Conservation (phyloP, 768 basidiomycete genomes). For the Auricularia sp. region DNA sequence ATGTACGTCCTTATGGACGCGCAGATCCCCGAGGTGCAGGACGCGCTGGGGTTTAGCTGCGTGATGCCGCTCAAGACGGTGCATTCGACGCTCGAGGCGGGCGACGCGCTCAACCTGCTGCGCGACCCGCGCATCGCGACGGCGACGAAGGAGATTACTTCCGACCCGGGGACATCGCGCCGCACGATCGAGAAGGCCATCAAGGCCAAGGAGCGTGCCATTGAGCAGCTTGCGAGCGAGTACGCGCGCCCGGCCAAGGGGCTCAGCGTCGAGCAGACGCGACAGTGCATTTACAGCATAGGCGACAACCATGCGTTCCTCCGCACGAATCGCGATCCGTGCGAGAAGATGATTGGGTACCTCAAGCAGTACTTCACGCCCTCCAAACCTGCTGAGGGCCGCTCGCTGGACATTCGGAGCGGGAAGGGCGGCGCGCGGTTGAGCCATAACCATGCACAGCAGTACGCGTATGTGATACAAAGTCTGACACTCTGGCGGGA, state of each 20-base stretch:
- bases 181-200: conserved; percentile 80
- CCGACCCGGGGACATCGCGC: conserved; percentile 50
- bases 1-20: conserved; percentile 43
- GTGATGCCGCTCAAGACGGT: conserved; percentile 72
- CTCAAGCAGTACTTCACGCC: conserved; percentile 72
- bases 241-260: conserved; percentile 40
- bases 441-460: conserved; percentile 75
- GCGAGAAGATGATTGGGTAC: conserved; percentile 71
- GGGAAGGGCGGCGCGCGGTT: conserved; percentile 72
- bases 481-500: conserved; percentile 82
- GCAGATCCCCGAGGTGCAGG: conserved; percentile 71
- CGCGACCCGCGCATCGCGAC: conserved; percentile 64
- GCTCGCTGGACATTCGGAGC: conserved; percentile 71
- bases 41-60: conserved; percentile 69
- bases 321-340: conserved; percentile 78
- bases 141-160: conserved; percentile 75
- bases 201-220: conserved; percentile 73
- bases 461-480: conserved; percentile 78
- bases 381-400: conserved; percentile 51
- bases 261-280: conserved; percentile 53
- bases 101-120: conserved; percentile 55
- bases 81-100: conserved; percentile 51
- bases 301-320: conserved; percentile 87
- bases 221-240: conserved; percentile 57
- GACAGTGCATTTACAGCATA: conserved; percentile 78